These are phyloP conservation scores for Apophysomyces variabilis DNA, from an alignment of 371 early-diverging fungal genomes.

Conservation along the genomic window DNA sequence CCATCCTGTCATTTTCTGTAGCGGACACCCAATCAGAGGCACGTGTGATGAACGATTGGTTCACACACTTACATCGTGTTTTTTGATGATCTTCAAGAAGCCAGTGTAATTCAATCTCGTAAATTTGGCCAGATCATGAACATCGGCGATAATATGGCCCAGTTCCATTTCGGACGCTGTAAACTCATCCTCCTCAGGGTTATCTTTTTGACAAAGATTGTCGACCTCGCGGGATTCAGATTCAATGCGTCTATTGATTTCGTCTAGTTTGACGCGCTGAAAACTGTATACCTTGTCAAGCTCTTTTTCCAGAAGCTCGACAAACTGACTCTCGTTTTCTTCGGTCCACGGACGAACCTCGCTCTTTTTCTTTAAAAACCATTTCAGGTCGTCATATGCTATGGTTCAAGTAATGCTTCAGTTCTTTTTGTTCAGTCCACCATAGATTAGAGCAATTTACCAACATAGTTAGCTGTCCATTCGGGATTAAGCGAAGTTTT, in stretches of 20 bases:
- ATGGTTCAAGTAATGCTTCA: constrained; percentile 36
- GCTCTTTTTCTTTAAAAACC: constrained; percentile 68
- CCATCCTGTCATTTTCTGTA: constrained; percentile 85
- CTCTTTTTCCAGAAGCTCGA: constrained; percentile 87
- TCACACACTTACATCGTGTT: constrained; percentile 85
- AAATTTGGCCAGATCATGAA: constrained; percentile 94
- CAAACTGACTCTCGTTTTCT: constrained; percentile 85
- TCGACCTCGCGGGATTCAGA: constrained; percentile 69
- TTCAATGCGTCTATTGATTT: constrained; percentile 83
- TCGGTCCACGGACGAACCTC: constrained; percentile 58
- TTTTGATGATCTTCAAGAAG: constrained; percentile 97
- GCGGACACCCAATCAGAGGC: constrained; percentile 16
- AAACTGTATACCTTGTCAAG: constrained; percentile 93
- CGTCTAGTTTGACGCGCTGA: constrained; percentile 88
- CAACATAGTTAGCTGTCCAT: constrained; percentile 70
- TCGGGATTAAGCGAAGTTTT: constrained; percentile 76
- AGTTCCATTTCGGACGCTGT: constrained; percentile 81
- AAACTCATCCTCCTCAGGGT: constrained; percentile 69
- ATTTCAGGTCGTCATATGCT: constrained; percentile 86
- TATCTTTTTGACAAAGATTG: constrained; percentile 64
- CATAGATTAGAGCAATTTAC: constrained; percentile 22
- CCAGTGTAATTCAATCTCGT: constrained; percentile 96
- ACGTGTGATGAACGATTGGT: constrained; percentile 38
- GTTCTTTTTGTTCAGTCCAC: constrained; percentile 60
- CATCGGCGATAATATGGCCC: constrained; percentile 84